phyloP scores from a whole-genome alignment of 192 early-diverging fungal species.

The Coemansia sp. region DNA sequence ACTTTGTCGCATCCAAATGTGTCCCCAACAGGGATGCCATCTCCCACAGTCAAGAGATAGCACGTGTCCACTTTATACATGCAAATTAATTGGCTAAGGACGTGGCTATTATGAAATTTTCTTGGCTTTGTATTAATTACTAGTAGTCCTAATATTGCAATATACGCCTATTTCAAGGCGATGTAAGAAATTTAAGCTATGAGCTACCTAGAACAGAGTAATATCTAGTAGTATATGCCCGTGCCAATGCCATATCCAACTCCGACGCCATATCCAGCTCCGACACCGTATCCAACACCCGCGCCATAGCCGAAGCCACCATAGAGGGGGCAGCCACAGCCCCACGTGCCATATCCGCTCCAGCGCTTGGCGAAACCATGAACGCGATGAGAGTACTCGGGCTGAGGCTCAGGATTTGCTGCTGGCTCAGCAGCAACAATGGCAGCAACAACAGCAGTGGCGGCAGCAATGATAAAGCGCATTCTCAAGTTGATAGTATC shows the following conservation, averaged over 20 bases:
- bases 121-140: not conserved
- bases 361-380: constrained; percentile 6
- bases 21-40: no score
- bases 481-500: not conserved
- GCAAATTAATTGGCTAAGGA: no score
- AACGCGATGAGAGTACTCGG: not conserved
- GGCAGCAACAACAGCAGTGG: not conserved
- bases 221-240: not conserved
- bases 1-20: no score
- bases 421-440: not conserved
- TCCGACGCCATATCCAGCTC: not conserved
- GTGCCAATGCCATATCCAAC: not conserved
- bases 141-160: not conserved
- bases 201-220: not conserved
- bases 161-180: not conserved
- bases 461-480: not conserved
- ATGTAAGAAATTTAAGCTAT: not conserved
- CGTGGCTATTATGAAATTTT: no score
- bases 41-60: no score
- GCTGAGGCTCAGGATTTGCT: not conserved
- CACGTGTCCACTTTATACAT: no score
- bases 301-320: not conserved
- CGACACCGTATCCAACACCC: not conserved
- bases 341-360: constrained; percentile 2
- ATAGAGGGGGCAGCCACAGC: not conserved